These are phyloP conservation scores for Neobulgaria alba DNA, from an alignment of 2,329 filamentous ascomycete genomes.

Conservation along the genomic window DNA sequence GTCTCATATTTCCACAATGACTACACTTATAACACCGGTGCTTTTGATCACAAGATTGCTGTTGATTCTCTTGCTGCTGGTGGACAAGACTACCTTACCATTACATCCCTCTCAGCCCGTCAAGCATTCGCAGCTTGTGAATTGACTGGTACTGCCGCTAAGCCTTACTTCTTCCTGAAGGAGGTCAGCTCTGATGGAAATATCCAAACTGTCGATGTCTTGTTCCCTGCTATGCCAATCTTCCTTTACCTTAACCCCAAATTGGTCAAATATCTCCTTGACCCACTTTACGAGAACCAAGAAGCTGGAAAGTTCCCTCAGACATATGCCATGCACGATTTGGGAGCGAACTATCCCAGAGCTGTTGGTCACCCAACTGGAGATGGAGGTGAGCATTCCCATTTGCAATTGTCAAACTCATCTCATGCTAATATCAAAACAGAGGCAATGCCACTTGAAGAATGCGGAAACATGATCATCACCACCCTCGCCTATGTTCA, in stretches of 20 bases:
- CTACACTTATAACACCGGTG: conserved; percentile 52
- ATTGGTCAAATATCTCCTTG: conserved; percentile 48
- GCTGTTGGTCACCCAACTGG: conserved; percentile 62
- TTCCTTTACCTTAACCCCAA: conserved; percentile 71
- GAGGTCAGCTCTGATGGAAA: conserved; percentile 87
- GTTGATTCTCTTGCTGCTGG: conserved; percentile 57
- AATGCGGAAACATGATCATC: conserved; percentile 77
- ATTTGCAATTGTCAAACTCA: neutral
- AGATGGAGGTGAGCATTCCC: conserved; percentile 40
- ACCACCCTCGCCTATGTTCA: conserved; percentile 68
- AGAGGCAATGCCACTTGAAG: conserved; percentile 70
- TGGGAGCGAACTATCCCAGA: conserved; percentile 61
- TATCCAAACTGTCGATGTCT: conserved; percentile 80
- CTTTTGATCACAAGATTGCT: conserved; percentile 63
- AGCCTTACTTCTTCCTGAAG: conserved; percentile 74
- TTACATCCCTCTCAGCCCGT: conserved; percentile 70
- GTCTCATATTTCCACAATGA: conserved; percentile 71
- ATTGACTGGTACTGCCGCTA: conserved; percentile 59
- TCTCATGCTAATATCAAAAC: conserved; percentile 1
- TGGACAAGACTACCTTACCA: conserved; percentile 65
- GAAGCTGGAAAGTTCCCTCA: conserved; percentile 60
- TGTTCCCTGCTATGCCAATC: conserved; percentile 76
- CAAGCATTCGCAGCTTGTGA: conserved; percentile 72
- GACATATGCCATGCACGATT: conserved; percentile 63
- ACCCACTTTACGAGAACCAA: conserved; percentile 59